Base-by-base conservation (phyloP, 495 filamentous ascomycete species). In the Tuber aestivum region DNA sequence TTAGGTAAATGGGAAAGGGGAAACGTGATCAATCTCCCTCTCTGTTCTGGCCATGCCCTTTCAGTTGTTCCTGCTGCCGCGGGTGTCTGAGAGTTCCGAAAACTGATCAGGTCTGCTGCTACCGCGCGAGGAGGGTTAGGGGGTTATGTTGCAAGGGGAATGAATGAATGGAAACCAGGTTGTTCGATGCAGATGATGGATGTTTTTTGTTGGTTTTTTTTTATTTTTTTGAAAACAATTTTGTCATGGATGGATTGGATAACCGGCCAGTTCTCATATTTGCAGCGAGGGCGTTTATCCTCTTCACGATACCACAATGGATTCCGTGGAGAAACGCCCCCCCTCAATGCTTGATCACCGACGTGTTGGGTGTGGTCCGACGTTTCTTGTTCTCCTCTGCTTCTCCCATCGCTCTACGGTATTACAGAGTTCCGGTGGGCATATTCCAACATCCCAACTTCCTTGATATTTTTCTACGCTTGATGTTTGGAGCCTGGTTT, bases 151-250 rank as follows among this genome's bases (percentile, higher is more conserved):
- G 56, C 56, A 65, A 65, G 56, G 48, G 48, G 56, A 32, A 21
- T 32, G 56, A n/a, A n/a, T n/a, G n/a, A n/a, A n/a, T n/a, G n/a
- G n/a, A 18, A 65, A 27, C 56, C 56, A 12, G 56, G 56, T 65
- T 32, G 56, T 65, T 65, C 56, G n/a, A 16, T 18, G 56, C 27
- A 12, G 56, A 32, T 65, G 56, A 65, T 65, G n/a, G 10, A 32
- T 14, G n/a, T 65, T 65, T 65, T 65, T 65, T 65, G 56, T 65
- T 65, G 56, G 56, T 32, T 65, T 65, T 32, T 65, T 65, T 61
- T 56, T 44, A 44, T 44, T 44, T 16, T 10, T 56, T 56, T 56
- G 6, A 56, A 56, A 65, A 16, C 18, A n/a, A 32, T 65, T 32
- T 32, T 32, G 56, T 14, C 56, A 9, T 65, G 56, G 56, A 32